Evolutionary conservation across 179 eudicot species (phyloP).

Genomic region (Sideroxylon spinosum): DNA sequence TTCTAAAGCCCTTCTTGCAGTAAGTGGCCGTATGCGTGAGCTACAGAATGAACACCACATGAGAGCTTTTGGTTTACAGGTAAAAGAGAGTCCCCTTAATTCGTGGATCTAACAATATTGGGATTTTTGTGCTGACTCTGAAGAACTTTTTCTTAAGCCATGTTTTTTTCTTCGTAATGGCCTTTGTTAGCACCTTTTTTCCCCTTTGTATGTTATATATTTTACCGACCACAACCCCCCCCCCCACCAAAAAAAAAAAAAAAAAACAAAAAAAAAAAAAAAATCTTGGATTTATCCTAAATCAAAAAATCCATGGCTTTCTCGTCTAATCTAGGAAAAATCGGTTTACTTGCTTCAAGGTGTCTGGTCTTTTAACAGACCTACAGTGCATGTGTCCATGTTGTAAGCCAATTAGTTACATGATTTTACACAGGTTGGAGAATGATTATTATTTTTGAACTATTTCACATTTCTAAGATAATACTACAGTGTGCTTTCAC

Average conservation of each 20-base stretch:
- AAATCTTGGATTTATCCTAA: background rate
- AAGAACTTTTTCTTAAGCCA: no score
- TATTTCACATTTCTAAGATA: background rate
- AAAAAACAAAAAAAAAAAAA: background rate
- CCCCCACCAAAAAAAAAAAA: background rate
- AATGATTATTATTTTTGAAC: slow-evolving; percentile 7
- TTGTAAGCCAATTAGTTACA: background rate
- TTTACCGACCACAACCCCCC: background rate
- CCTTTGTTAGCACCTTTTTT: no score
- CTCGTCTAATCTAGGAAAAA: no score
- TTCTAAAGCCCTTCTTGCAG: slow-evolving; percentile 97
- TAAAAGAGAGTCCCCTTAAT: slow-evolving; percentile 14
- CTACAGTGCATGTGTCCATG: background rate
- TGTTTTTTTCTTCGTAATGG: no score
- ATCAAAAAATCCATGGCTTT: background rate
- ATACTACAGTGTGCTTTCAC: background rate
- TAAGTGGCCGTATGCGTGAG: slow-evolving; percentile 97
- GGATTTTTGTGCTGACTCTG: background rate
- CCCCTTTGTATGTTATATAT: background rate
- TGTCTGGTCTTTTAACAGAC: background rate
- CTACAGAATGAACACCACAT: slow-evolving; percentile 95
- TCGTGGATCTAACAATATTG: background rate
- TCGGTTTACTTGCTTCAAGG: background rate
- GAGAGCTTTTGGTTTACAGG: slow-evolving; percentile 97
- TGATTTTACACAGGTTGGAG: background rate